phyloP scores from a whole-genome alignment of 2,329 filamentous ascomycete genomes.

The Xylariaceae sp. region DNA sequence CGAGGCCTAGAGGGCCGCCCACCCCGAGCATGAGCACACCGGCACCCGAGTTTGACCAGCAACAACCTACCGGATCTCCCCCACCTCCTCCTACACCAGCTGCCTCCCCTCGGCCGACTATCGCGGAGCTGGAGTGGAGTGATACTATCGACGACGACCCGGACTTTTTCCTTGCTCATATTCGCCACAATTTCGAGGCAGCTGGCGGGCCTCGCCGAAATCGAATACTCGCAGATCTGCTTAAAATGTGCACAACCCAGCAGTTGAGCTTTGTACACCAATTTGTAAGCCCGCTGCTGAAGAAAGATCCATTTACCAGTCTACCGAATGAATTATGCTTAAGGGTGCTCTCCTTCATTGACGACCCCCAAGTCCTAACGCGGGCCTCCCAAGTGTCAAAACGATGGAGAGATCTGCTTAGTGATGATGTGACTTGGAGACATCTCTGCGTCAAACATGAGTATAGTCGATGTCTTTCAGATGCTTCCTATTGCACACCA shows the following conservation, averaged over 20 bases:
- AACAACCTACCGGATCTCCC: conserved; percentile 53
- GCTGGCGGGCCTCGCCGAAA: conserved; percentile 73
- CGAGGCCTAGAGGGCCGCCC: conserved; percentile 54
- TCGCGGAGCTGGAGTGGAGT: conserved; percentile 67
- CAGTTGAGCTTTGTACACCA: conserved; percentile 94
- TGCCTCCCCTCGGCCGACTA: conserved; percentile 59
- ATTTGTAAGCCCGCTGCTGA: conserved; percentile 88
- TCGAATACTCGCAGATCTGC: conserved; percentile 76
- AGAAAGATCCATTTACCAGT: conserved; percentile 92
- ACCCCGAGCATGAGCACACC: conserved; percentile 65
- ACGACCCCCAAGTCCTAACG: conserved; percentile 90
- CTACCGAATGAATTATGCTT: conserved; percentile 91
- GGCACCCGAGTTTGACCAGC: conserved; percentile 59
- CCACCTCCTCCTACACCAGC: conserved; percentile 63
- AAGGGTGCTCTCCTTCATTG: conserved; percentile 89
- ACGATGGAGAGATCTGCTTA: conserved; percentile 87
- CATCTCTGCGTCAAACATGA: conserved; percentile 94
- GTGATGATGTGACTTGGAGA: conserved; percentile 98
- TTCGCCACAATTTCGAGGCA: conserved; percentile 74
- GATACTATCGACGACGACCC: conserved; percentile 69
- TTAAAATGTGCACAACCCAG: conserved; percentile 93
- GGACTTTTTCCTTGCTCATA: conserved; percentile 74
- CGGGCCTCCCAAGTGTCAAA: conserved; percentile 94
- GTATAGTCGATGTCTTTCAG: conserved; percentile 62
- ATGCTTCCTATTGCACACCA: conserved; percentile 40